These are phyloP conservation scores for Vicia villosa DNA, from an alignment of 306 rosid species.

Conservation along the genomic window DNA sequence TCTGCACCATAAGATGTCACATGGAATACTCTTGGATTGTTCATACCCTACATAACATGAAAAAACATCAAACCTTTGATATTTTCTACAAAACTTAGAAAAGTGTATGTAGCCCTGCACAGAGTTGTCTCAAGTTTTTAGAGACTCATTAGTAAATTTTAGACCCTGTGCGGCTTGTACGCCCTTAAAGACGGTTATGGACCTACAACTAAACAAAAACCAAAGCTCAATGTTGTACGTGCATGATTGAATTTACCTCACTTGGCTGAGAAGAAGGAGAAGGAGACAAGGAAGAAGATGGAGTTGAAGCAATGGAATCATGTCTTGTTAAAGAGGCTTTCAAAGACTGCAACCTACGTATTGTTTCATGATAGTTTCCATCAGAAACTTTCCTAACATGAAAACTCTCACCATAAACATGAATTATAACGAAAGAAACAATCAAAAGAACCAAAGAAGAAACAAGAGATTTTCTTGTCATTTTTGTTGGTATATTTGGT, in stretches of 20 bases:
- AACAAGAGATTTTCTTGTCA: slow-evolving; percentile 29
- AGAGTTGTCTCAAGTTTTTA: no score
- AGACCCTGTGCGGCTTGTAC: no score
- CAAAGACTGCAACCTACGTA: slow-evolving; percentile 46
- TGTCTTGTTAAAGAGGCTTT: slow-evolving; percentile 45
- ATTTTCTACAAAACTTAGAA: background rate
- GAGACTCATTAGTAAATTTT: no score
- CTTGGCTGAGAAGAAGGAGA: slow-evolving; percentile 33
- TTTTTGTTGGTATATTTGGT: slow-evolving; percentile 41
- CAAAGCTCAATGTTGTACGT: background rate
- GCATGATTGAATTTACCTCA: slow-evolving; percentile 40
- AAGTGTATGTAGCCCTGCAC: no score
- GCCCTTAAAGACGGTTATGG: no score
- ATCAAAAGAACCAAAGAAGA: slow-evolving; percentile 36
- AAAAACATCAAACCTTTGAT: slow-evolving; percentile 33
- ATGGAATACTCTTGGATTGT: slow-evolving; percentile 48
- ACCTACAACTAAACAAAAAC: background rate
- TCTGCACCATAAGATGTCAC: slow-evolving; percentile 87
- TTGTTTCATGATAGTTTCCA: slow-evolving; percentile 27
- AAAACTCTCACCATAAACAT: slow-evolving; percentile 30
- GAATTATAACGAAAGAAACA: slow-evolving; percentile 33
- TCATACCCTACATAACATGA: slow-evolving; percentile 48
- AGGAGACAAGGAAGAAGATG: slow-evolving; percentile 38
- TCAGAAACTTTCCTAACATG: slow-evolving; percentile 31
- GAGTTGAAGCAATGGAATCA: slow-evolving; percentile 47